Evolutionary conservation across 2,329 filamentous ascomycete species (phyloP).

Genomic region (Fusarium subtropicale): DNA sequence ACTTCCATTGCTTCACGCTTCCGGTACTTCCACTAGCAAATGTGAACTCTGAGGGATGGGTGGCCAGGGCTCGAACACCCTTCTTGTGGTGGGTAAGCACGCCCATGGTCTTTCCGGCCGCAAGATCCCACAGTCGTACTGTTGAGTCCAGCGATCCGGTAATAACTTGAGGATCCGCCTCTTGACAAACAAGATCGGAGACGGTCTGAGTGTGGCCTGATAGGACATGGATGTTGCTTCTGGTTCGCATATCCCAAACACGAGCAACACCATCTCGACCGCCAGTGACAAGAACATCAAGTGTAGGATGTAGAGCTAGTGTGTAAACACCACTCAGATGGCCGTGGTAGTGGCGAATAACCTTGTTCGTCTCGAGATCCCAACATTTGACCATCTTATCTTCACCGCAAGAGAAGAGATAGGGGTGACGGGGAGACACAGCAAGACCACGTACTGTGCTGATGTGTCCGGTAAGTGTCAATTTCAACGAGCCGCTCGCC

Average conservation of each 20-base stretch:
- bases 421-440: slow-evolving; percentile 92
- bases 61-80: slow-evolving; percentile 84
- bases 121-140: slow-evolving; percentile 93
- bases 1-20: slow-evolving; percentile 99
- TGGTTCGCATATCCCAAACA: slow-evolving; percentile 98
- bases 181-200: slow-evolving; percentile 89
- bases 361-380: slow-evolving; percentile 99
- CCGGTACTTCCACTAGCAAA: slow-evolving; percentile 93
- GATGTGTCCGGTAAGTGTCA: slow-evolving; percentile 94
- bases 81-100: slow-evolving; percentile 99
- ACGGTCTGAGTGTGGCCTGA: slow-evolving; percentile 92
- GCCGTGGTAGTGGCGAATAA: slow-evolving; percentile 97
- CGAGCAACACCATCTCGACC: slow-evolving; percentile 93
- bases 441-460: slow-evolving; percentile 92
- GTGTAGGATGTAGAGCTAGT: slow-evolving; percentile 88
- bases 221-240: slow-evolving; percentile 95
- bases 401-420: slow-evolving; percentile 96
- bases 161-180: slow-evolving; percentile 96
- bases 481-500: slow-evolving; percentile 82
- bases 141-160: slow-evolving; percentile 92
- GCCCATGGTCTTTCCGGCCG: slow-evolving; percentile 95
- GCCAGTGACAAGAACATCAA: slow-evolving; percentile 94
- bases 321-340: slow-evolving; percentile 97
- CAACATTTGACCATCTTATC: slow-evolving; percentile 99
- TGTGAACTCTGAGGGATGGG: slow-evolving; percentile 93